A percentile compares a stretch with the other conserved stretches of the same genome.
Evolutionary conservation across 305 asterid genomes (phyloP).

Genomic region (Rubia tinctorum): DNA sequence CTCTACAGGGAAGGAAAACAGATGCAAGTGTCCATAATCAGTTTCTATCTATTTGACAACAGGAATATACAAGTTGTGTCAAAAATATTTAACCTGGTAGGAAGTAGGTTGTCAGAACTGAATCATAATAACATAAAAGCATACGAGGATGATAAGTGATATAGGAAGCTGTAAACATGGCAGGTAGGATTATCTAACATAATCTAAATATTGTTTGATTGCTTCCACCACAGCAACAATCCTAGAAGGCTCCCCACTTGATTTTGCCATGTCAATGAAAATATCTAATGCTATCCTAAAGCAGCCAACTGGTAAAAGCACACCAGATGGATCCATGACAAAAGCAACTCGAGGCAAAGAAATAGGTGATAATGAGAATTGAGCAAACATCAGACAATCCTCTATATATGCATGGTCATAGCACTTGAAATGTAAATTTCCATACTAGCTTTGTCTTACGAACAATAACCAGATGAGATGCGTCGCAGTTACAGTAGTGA

Average conservation of each 20-base stretch:
- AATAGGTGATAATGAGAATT: background rate
- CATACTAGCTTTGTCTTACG: no score
- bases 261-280: slow-evolving; percentile 38
- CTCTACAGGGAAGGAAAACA: slow-evolving; percentile 37
- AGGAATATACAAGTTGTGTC: background rate
- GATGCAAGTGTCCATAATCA: slow-evolving; percentile 11
- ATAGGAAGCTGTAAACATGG: background rate
- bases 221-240: slow-evolving; percentile 42
- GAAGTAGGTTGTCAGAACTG: no score
- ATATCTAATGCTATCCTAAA: slow-evolving; percentile 42
- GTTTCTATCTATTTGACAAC: slow-evolving; percentile 5
- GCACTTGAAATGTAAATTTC: background rate
- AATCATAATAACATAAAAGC: slow-evolving; percentile 2
- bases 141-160: background rate
- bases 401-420: no score
- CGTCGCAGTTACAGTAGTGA: no score
- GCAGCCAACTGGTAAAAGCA: slow-evolving; percentile 54
- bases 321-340: slow-evolving; percentile 50
- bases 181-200: slow-evolving; percentile 42
- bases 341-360: slow-evolving; percentile 29
- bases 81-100: background rate
- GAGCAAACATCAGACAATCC: background rate
- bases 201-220: slow-evolving; percentile 60
- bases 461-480: background rate
- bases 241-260: slow-evolving; percentile 26